Evolutionary conservation across 2,329 filamentous ascomycete species (phyloP).

Genomic region (Colletotrichum limetticola): DNA sequence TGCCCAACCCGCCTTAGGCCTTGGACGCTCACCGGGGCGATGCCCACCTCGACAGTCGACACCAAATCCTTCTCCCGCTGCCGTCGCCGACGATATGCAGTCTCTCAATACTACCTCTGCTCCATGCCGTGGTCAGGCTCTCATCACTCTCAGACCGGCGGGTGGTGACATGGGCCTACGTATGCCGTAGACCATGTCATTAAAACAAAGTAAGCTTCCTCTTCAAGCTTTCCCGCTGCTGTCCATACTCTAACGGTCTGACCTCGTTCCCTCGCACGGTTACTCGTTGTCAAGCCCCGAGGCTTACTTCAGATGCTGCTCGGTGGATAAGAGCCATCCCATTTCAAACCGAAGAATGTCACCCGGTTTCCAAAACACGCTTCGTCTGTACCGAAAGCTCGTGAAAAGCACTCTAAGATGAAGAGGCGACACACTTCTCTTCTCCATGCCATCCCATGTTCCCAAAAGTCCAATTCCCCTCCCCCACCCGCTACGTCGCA

Average conservation of each 20-base stretch:
- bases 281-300: neutral
- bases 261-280: neutral
- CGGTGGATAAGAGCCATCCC: neutral
- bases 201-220: neutral
- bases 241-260: neutral
- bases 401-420: neutral
- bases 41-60: neutral
- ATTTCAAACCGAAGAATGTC: neutral
- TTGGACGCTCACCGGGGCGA: neutral
- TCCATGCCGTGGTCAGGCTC: neutral
- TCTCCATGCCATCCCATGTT: neutral
- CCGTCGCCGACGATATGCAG: neutral
- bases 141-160: neutral
- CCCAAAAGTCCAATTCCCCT: neutral
- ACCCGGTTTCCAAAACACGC: neutral
- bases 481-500: neutral
- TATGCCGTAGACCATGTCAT: neutral
- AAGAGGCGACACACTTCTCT: neutral
- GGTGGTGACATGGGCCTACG: neutral
- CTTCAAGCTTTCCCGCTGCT: neutral
- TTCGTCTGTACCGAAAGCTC: neutral
- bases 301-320: neutral
- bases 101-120: neutral
- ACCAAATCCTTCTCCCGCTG: neutral
- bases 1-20: neutral